These are phyloP conservation scores for Podospora fimiseda DNA, from an alignment of 495 filamentous ascomycete species.

Conservation along the genomic window DNA sequence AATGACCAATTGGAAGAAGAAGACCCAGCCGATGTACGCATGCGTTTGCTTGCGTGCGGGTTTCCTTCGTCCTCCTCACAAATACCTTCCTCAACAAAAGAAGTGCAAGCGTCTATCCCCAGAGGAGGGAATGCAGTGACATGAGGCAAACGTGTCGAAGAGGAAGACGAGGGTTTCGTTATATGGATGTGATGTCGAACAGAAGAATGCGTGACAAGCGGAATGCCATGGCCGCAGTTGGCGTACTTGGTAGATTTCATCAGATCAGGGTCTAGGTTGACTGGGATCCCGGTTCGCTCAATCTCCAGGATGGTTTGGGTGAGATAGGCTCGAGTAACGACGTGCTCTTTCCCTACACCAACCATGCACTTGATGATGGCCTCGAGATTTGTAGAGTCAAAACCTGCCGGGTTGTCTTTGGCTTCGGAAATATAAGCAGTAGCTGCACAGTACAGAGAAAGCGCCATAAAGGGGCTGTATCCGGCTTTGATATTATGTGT, in stretches of 20 bases:
- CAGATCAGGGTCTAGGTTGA: background rate
- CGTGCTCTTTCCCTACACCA: conserved; percentile 27
- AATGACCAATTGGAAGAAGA: background rate
- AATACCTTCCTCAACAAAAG: background rate
- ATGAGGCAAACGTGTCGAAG: background rate
- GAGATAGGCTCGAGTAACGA: conserved; percentile 35
- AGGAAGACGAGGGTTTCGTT: background rate
- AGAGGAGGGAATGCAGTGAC: background rate
- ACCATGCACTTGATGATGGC: conserved; percentile 36
- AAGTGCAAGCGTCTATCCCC: background rate
- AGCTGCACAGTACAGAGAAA: conserved; percentile 39
- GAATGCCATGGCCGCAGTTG: conserved; percentile 27
- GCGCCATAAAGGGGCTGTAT: conserved; percentile 34
- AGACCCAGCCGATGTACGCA: conserved; percentile 2
- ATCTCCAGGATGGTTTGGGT: conserved; percentile 37
- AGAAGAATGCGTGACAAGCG: conserved; percentile 31
- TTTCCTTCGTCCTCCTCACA: background rate
- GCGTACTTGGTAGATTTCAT: background rate
- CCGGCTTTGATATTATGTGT: conserved; percentile 24
- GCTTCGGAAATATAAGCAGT: conserved; percentile 34
- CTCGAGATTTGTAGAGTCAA: conserved; percentile 28
- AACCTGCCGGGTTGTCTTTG: conserved; percentile 17
- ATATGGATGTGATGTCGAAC: conserved; percentile 25
- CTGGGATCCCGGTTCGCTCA: conserved; percentile 28
- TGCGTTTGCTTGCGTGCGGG: conserved; percentile 7